phyloP scores from a whole-genome alignment of 202 grass and related monocot genomes.

The Panicum hallii region DNA sequence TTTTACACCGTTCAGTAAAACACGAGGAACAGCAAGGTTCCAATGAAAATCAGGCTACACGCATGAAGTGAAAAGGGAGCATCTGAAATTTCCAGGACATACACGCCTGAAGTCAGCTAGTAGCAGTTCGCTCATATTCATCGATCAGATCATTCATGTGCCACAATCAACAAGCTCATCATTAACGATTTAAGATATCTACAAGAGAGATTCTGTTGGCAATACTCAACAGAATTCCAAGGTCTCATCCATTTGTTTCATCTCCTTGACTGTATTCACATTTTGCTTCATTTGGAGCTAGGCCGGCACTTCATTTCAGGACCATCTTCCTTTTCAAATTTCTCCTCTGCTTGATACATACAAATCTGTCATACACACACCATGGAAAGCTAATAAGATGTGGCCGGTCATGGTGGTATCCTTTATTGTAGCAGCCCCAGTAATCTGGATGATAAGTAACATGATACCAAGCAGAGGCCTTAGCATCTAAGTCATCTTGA shows the following conservation, averaged over 20 bases:
- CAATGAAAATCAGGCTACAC: neutral
- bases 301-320: neutral
- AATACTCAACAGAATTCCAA: neutral
- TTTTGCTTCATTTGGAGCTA: too few relatives aligned
- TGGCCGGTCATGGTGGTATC: constrained; percentile 36
- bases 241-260: neutral
- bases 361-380: constrained; percentile 78
- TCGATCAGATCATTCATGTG: constrained; percentile 18
- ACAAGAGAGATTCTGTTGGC: neutral
- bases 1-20: neutral
- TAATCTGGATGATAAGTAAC: constrained; percentile 76
- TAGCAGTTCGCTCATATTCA: neutral
- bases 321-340: constrained; percentile 21
- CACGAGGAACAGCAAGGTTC: neutral
- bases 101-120: neutral
- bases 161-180: constrained; percentile 13
- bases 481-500: constrained; percentile 54
- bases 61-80: neutral
- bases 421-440: constrained; percentile 66
- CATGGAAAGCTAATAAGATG: constrained; percentile 94
- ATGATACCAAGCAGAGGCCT: constrained; percentile 95
- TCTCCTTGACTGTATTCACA: neutral
- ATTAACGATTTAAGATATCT: neutral
- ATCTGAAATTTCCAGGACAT: neutral
- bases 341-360: constrained; percentile 63